Evolutionary conservation across 2,329 filamentous ascomycete genomes (phyloP).

Genomic region (Neospermospora avenae): DNA sequence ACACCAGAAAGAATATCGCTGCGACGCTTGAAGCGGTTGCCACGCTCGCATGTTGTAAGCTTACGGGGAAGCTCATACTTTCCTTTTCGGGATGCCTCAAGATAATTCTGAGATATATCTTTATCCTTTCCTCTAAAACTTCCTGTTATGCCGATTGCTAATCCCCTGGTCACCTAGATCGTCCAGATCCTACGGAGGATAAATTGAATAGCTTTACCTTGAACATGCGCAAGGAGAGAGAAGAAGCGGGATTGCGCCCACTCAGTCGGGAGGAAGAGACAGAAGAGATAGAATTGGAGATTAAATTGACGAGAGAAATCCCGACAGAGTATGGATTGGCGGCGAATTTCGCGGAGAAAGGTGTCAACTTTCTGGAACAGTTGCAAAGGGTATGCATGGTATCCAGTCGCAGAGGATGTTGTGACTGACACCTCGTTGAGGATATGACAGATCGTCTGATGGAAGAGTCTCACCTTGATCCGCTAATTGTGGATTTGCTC

Average conservation of each 20-base stretch:
- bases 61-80: too few relatives aligned
- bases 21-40: not conserved
- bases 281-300: not conserved
- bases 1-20: not conserved
- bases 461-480: not conserved
- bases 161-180: too few relatives aligned
- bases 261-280: not conserved
- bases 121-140: too few relatives aligned
- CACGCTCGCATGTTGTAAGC: not conserved
- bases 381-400: not conserved
- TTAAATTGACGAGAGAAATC: not conserved
- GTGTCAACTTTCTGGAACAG: not conserved
- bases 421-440: not conserved
- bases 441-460: not conserved
- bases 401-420: not conserved
- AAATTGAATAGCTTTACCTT: not conserved
- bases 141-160: too few relatives aligned
- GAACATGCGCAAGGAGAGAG: not conserved
- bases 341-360: not conserved
- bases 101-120: too few relatives aligned
- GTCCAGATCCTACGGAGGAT: slow-evolving; percentile 1
- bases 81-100: too few relatives aligned
- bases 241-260: not conserved
- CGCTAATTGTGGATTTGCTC: not conserved
- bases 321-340: not conserved